These are phyloP conservation scores for Vickermania spadyakhi DNA, from an alignment of 208 protist species.

Conservation along the genomic window DNA sequence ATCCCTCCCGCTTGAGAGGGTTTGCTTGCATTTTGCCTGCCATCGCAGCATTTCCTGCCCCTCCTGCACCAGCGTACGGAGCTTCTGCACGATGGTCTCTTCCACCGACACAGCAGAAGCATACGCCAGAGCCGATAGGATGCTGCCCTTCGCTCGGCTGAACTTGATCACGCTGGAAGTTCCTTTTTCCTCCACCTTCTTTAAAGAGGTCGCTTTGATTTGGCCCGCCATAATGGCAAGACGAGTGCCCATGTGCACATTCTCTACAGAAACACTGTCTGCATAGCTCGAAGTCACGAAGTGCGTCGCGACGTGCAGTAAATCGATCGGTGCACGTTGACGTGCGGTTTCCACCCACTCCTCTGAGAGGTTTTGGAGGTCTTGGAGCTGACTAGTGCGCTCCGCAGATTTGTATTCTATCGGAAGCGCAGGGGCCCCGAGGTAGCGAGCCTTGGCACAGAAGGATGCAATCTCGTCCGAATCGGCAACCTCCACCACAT, in stretches of 20 bases:
- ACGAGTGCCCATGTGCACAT: conserved; percentile 15
- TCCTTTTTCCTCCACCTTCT: not conserved
- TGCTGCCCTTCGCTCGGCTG: not conserved
- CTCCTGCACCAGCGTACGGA: not conserved
- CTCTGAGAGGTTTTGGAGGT: conserved; percentile 32
- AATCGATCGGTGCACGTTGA: conserved; percentile 24
- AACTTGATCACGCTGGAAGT: conserved; percentile 3
- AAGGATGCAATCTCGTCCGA: conserved; percentile 39
- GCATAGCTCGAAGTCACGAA: conserved; percentile 22
- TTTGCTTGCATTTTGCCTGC: not conserved
- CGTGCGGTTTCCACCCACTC: conserved; percentile 28
- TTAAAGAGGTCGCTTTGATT: not conserved
- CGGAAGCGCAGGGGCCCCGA: conserved; percentile 31
- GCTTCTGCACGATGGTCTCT: not conserved
- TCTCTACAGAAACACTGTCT: conserved; percentile 2
- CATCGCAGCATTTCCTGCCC: not conserved
- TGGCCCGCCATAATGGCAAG: conserved; percentile 30
- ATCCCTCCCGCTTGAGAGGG: not conserved
- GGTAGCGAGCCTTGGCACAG: conserved; percentile 41
- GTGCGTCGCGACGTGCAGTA: conserved; percentile 43
- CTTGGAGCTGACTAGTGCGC: conserved; percentile 31
- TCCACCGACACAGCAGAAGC: not conserved
- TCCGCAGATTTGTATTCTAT: conserved; percentile 38
- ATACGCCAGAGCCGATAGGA: not conserved
- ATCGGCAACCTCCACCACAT: conserved; percentile 43